A percentile compares a stretch with the other conserved stretches of the same genome.
phyloP scores from a whole-genome alignment of 495 filamentous ascomycete genomes.

The Letharia lupina region DNA sequence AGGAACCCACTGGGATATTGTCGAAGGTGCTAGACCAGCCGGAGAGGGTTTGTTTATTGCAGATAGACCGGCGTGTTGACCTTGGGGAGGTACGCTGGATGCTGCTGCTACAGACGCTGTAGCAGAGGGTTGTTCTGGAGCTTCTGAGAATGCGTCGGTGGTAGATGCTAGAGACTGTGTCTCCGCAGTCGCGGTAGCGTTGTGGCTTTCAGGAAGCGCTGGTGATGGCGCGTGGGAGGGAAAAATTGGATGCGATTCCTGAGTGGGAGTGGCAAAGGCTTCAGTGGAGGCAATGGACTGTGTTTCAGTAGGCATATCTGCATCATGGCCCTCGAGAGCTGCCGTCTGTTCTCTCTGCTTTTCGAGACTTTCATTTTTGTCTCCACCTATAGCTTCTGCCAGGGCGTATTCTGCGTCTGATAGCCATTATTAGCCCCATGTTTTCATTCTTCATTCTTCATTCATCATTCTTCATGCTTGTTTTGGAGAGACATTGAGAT shows the following conservation, averaged over 20 bases:
- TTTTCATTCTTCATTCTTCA: background rate
- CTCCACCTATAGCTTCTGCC: background rate
- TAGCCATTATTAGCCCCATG: background rate
- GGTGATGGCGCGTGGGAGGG: background rate
- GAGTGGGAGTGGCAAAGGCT: background rate
- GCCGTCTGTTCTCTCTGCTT: constrained; percentile 19
- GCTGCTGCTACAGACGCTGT: background rate
- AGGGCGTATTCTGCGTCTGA: constrained; percentile 16
- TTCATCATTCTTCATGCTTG: background rate
- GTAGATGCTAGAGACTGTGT: background rate
- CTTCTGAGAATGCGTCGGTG: background rate
- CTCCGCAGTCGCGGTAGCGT: background rate
- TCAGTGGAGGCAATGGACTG: background rate
- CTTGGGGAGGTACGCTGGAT: background rate
- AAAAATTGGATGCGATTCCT: background rate
- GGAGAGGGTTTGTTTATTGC: background rate
- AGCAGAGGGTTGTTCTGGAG: background rate
- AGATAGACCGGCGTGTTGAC: background rate
- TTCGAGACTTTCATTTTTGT: background rate
- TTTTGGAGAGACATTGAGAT: background rate
- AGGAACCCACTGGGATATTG: constrained; percentile 10
- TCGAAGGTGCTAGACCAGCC: background rate
- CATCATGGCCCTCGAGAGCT: constrained; percentile 40
- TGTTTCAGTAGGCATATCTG: constrained; percentile 31
- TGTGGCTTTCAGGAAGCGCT: background rate